Evolutionary conservation across 805 yeast species (phyloP), one percentile per base, ranked within the genome.

Genomic region (Candida verbasci): DNA sequence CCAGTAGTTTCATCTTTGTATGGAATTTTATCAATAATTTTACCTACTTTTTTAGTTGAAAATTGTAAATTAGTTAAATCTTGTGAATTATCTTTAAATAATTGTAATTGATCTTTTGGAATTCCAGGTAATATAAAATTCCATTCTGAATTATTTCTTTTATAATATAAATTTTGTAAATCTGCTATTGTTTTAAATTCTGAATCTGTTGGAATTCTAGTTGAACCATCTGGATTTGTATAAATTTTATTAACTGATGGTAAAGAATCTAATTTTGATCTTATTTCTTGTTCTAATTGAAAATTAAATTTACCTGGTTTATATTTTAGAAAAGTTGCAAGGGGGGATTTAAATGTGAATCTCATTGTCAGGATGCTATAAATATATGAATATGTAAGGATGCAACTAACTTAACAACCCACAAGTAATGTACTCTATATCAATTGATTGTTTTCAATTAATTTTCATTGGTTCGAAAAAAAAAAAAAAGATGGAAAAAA

Each of bases 21-120:
- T 29, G 95, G 95, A 41, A 86, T 76, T 62, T 86, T 86, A 58
- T 86, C 95, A 46, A 86, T 72, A 49, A 86, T 81, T 49, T 76
- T 69, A 33, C 82, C 73, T 3, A 69, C 52, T 41, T 67, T 70
- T 49, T 67, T 80, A 53, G 59, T 60, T 46, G 55, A 70, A 56
- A 58, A 68, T 47, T 76, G 73, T 47, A 80, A 75, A 53, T 71
- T 72, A 44, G 62, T 61, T 50, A 85, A 71, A 55, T 76, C 83
- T 35, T 66, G 69, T 30, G 79, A 70, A 65, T 86, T 86, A 52
- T 73, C 78, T 42, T 70, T 58, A 53, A 69, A 80, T 48, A 81
- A 65, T 32, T 64, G 64, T 52, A 73, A 70, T 53, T 82, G 78
- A 40, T 68, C 74, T 43, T 62, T 66, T 28, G 75, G 73, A 48